Evolutionary conservation across 2,329 filamentous ascomycete genomes (phyloP).

Genomic region (Rhynchosporium agropyri): DNA sequence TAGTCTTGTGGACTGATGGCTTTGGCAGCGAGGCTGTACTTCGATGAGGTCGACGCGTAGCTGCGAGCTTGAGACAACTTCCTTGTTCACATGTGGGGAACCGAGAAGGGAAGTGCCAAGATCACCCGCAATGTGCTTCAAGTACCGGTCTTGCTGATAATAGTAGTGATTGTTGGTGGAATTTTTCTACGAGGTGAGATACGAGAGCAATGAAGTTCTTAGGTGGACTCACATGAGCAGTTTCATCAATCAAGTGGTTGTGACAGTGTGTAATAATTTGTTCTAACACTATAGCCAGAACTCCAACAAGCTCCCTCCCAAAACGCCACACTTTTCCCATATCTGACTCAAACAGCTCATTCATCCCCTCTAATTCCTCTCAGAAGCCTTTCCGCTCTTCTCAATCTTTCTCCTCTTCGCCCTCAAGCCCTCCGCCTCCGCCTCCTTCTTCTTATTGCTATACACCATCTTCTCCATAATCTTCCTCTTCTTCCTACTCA

Average conservation of each 20-base stretch:
- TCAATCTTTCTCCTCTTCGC: constrained; percentile 91
- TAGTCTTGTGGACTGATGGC: background rate
- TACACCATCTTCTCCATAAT: constrained; percentile 97
- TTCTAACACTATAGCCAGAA: constrained; percentile 19
- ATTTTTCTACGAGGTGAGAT: too few relatives aligned
- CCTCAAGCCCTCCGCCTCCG: constrained; percentile 83
- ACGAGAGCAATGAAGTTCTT: background rate
- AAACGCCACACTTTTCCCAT: constrained; percentile 26
- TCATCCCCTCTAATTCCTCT: constrained; percentile 10
- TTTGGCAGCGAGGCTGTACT: background rate
- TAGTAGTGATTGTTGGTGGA: background rate
- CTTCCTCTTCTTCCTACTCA: constrained; percentile 97
- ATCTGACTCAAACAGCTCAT: constrained; percentile 13
- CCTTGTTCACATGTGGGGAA: constrained; percentile 13
- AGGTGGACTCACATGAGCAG: background rate
- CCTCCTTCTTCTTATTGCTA: constrained; percentile 90
- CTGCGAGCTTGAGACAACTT: background rate
- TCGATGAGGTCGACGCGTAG: constrained; percentile 7
- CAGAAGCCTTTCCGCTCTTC: constrained; percentile 46
- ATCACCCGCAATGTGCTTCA: background rate
- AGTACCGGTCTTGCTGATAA: background rate
- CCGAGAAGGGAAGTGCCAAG: background rate
- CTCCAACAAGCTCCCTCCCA: constrained; percentile 15
- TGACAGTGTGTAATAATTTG: constrained; percentile 10
- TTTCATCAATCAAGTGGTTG: background rate